Evolutionary conservation across 2,329 filamentous ascomycete genomes (phyloP).

Genomic region (Xylaria sp.): DNA sequence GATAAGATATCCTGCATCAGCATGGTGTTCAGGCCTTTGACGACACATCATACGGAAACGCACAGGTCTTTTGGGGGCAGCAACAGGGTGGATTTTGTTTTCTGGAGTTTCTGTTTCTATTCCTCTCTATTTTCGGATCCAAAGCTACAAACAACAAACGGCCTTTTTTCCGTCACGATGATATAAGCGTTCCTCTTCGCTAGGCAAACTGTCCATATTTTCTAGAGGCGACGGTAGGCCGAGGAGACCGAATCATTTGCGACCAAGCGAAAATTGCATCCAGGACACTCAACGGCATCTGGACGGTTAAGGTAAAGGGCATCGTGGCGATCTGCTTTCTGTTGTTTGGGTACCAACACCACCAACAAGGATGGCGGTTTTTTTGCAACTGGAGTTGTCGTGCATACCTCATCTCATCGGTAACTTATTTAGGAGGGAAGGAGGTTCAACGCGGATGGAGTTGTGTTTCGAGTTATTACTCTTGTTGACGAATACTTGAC

Average conservation of each 20-base stretch:
- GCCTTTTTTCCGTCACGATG: constrained; percentile 7
- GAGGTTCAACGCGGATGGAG: constrained; percentile 29
- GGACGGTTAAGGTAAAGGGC: constrained; percentile 42
- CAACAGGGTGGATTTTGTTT: constrained; percentile 35
- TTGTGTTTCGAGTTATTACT: constrained; percentile 33
- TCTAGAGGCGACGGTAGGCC: not conserved
- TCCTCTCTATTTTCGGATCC: constrained; percentile 29
- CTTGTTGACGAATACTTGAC: constrained; percentile 26
- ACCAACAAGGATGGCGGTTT: constrained; percentile 28
- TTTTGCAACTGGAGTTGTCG: constrained; percentile 35
- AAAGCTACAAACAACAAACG: constrained; percentile 27
- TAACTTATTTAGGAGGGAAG: constrained; percentile 30
- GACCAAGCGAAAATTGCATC: constrained; percentile 34
- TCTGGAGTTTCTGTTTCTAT: constrained; percentile 36
- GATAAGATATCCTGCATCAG: constrained; percentile 51
- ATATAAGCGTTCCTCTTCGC: constrained; percentile 24
- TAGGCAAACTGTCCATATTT: constrained; percentile 12
- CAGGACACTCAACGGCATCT: constrained; percentile 38
- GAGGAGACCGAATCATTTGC: constrained; percentile 21
- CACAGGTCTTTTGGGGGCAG: constrained; percentile 34
- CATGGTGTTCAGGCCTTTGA: constrained; percentile 51
- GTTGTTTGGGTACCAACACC: constrained; percentile 35
- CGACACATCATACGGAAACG: constrained; percentile 45
- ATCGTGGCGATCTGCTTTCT: constrained; percentile 42
- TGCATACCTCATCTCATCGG: constrained; percentile 32